Percentiles rank a stretch among this genome's conserved stretches.
Evolutionary conservation across 1,284 basidiomycete genomes (phyloP).

Genomic region (Austroboletus niveus): DNA sequence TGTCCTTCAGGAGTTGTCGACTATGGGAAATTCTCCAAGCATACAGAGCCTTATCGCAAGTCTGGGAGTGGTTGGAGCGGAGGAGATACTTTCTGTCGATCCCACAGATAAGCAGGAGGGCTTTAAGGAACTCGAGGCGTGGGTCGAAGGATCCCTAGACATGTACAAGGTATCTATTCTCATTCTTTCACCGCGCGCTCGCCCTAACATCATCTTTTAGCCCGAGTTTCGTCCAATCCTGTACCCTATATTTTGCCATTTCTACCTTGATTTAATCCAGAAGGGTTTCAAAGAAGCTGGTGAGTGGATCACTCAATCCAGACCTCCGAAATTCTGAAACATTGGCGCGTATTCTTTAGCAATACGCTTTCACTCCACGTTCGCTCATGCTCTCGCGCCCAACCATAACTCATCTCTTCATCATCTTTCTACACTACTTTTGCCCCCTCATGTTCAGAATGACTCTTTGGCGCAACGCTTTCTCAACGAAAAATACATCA

Average conservation of each 20-base stretch:
- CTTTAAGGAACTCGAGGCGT: constrained; percentile 85
- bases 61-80: constrained; percentile 73
- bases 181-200: constrained; percentile 1
- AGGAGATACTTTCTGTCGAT: constrained; percentile 81
- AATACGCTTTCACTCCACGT: constrained; percentile 71
- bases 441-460: constrained; percentile 83
- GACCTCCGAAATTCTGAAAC: constrained; percentile 2
- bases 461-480: constrained; percentile 86
- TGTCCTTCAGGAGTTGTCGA: constrained; percentile 63
- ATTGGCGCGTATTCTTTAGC: constrained; percentile 37
- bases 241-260: constrained; percentile 96
- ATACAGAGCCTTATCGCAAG: constrained; percentile 75
- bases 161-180: constrained; percentile 68
- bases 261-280: constrained; percentile 93
- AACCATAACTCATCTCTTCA: constrained; percentile 75
- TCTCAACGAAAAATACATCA: constrained; percentile 86
- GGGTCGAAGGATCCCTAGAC: constrained; percentile 88
- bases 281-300: constrained; percentile 89
- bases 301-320: constrained; percentile 27
- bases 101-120: constrained; percentile 88
- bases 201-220: constrained; percentile 39
- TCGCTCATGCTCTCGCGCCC: constrained; percentile 69
- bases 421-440: constrained; percentile 78
- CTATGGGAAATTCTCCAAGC: constrained; percentile 62
- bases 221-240: constrained; percentile 92